Evolutionary conservation across 306 rosid species (phyloP), one percentile per base, ranked within the genome.

Genomic region (Quercus robur): DNA sequence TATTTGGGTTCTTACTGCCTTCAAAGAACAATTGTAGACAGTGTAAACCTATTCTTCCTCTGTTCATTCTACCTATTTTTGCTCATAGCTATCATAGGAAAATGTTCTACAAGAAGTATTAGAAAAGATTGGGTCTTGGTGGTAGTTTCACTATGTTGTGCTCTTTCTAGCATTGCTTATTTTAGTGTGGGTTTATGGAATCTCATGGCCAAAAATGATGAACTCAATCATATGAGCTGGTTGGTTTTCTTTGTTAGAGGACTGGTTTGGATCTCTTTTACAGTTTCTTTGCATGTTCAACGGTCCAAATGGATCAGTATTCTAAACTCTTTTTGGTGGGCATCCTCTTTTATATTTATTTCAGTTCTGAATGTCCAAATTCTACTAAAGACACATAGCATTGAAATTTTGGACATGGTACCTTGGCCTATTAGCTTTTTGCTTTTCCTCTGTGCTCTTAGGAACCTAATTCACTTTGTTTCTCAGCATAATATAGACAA

Each of bases 261-360:
- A 46, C 55, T 91, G 11, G 63, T 89, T 73, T 91, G 94, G 97
- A 75, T 84, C 76, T 88, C 89, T 68, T 75, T 80, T 8, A 3
- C 91, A 33, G 33, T 79, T 64, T 89, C 97, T 3, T 82, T 91
- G 91, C 83, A 78, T 79, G 68, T 82, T 73, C 87, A 87, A 77
- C 77, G 81, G 70, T 44, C 84, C 25, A 85, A 79, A 77, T 80
- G 86, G 85, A 80, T 85, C 11, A 83, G 28, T 68, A 18, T 78
- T 71, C 72, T 85, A 3, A 90, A 78, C 66, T 80, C 85, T 66
- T n/a, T 87, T 59, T 92, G 97, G 97, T 92, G 97, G 97, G 1
- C 58, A 30, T 75, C 57, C 74, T 85, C 80, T 2, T 88, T 86
- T 78, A 6, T 38, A 25, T 56, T 90, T 23, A 80, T 86, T 70